Base-by-base conservation (phyloP, 257 asterid species). In the Gynochthodes officinalis region DNA sequence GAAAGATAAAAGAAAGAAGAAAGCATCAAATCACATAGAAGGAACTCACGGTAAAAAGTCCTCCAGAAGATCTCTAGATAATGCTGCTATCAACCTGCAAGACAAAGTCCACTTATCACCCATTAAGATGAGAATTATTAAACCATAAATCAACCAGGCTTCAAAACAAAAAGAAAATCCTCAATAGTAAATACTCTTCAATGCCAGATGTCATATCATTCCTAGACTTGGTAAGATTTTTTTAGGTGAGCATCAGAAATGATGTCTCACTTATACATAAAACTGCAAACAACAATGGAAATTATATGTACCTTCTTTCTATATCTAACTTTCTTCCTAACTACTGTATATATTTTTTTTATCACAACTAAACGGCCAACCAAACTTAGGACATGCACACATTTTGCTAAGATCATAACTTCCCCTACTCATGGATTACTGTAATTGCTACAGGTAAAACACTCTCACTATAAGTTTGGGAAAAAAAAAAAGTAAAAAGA, bases 1-100 rank as follows among this genome's bases (percentile, higher is more conserved):
- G 16, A 32, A 21, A 72, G 43, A 19, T 58, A 25, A 53, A 14
- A 32, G 32, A 39, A 14, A 71, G 27, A 63, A 19, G 39, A 48
- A 16, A 61, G 23, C 21, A 60, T 21, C 49, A 78, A 70, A 62
- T 67, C 48, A 42, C 65, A 60, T 76, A 35, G 3, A 70, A 54
- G 76, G 62, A 76, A 90, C 99, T 87, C 83, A 94, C 97, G 90
- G 96, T 67, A 77, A 49, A 75, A 91, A 91, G 81, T 90, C 96
- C 42, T 76, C 89, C 82, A 94, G 77, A 33, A 91, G 89, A 83
- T 94, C 99, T 83, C 95, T 85, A 66, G 99, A 85, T 81, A 94
- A 81, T 39, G 95, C 98, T 59, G 95, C 91, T 79, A 94, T 75
- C 85, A 94, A 81, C 88, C 99, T 94, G 81, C 73, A 83, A 66